Conservation (phyloP, 2,329 filamentous ascomycete species). For the Cordyceps cateniannulata region DNA sequence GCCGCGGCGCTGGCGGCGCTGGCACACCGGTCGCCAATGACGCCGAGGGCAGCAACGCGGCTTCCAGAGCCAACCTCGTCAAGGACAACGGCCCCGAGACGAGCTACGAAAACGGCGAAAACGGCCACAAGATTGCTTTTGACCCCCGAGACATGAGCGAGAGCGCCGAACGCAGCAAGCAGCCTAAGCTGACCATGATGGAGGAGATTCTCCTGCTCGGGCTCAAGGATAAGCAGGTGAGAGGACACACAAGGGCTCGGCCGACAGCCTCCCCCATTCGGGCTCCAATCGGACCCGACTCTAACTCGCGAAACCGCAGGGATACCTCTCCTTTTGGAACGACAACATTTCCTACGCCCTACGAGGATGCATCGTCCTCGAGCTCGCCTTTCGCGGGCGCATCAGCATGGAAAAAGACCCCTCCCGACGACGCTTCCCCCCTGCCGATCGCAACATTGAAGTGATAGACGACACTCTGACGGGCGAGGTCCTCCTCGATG, state of each 20-base stretch:
- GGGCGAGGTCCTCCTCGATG: conserved; percentile 92
- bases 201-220: conserved; percentile 94
- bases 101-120: conserved; percentile 85
- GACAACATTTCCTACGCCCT: conserved; percentile 99
- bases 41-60: conserved; percentile 48
- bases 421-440: conserved; percentile 80
- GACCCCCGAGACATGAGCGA: conserved; percentile 97
- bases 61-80: conserved; percentile 53
- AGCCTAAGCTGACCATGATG: conserved; percentile 98
- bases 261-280: neutral
- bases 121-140: conserved; percentile 97
- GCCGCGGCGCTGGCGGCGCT: conserved; percentile 60
- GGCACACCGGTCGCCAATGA: conserved; percentile 45
- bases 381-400: conserved; percentile 89
- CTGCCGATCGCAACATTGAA: conserved; percentile 91
- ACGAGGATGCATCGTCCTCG: conserved; percentile 95
- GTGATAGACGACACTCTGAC: conserved; percentile 95
- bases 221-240: conserved; percentile 96
- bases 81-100: conserved; percentile 60
- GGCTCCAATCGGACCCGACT: neutral
- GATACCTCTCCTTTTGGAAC: conserved; percentile 99
- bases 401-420: conserved; percentile 99
- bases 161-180: conserved; percentile 91
- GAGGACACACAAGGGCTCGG: conserved; percentile 17
- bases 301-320: conserved; percentile 43